Evolutionary conservation across 1,284 basidiomycete genomes (phyloP), one percentile per base, ranked within the genome.

Genomic region (Sanghuangporus sanghuang): DNA sequence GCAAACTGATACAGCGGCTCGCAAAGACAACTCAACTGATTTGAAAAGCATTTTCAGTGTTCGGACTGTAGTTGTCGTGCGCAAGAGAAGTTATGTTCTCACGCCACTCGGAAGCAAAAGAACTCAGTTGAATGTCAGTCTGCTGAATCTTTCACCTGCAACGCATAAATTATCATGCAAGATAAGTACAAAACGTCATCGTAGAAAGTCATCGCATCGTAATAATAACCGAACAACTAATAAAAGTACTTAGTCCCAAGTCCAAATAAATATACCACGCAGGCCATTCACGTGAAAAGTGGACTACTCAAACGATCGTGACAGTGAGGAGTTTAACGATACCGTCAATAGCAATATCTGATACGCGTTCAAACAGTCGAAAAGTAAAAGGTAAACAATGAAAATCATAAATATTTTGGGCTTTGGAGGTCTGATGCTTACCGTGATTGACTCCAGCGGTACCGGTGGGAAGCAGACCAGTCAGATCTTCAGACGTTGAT

Each of bases 401-500:
- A 23, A 21, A 50, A 36, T 54, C 18, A 32, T 21, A 21, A 23
- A 35, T 44, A 9, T 12, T 11, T 5, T 16, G 46, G 8, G 9
- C 27, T 14, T 5, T 8, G 8, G 21, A 21, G 27, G 11, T 35
- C 23, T 16, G 9, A n/a, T 35, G 57, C 73, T 39, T 62, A 77
- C 78, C 74, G 62, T 83, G 81, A 67, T 80, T 79, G 46, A 79
- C 78, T 69, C 84, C 84, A 27, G 68, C 64, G 42, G 78, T 72
- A 21, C 86, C 86, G 14, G 78, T 68, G 18, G 80, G 70, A 64
- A 88, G 77, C 23, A 86, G 75, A 46, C 83, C 83, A 2, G 77
- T 79, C 36, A 85, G 66, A 67, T 77, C 78, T 67, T 77, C 62
- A 1, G 78, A 80, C 3, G 73, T 72, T 0, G 86, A 86, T 21